Base-by-base conservation (phyloP, 2,329 filamentous ascomycete species). In the Macrophomina pseudophaseolina region DNA sequence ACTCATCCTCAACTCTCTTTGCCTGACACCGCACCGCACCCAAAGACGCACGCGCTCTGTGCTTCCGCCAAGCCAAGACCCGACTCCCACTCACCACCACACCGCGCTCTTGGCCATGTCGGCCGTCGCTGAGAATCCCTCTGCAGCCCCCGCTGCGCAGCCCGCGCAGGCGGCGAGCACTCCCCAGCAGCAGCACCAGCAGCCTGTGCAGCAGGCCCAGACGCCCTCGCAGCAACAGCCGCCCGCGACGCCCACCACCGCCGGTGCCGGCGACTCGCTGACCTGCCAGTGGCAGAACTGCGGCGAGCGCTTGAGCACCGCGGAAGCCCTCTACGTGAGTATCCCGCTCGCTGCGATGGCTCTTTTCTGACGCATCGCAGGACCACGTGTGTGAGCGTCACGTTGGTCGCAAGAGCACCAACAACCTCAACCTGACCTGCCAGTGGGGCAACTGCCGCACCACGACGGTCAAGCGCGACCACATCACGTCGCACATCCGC, bases 381-480 rank as follows among this genome's bases (percentile, higher is more conserved):
- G 94, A 98, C 75, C 95, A 99, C 80, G 94, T 99, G 72, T 98
- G 95, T 81, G 95, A 98, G 79, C 92, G 93, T 76, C 95, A 99
- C 85, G 94, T 99, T 78, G 95, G 95, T 71, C 93, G 95, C 81
- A 99, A 99, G 85, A 97, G 92, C 83, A 99, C 95, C 76, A 98
- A 98, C 84, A 99, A 99, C 82, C 85, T 99, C 75, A 98, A 95
- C 80, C 82, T 99, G 78, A 97, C 93, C 65, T 99, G 95, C 82
- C 92, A 96, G 78, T 99, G 95, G 95, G 95, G 94, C 73, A 91
- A 90, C 70, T 99, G 95, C 83, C 90, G 93, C 70, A 98, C 94
- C 28, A 97, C 94, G 56, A 98, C 94, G 2, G 94, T 98, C 78
- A 98, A 99, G 86, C 93, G 95, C 74, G 95, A 98, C 75, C 95